Evolutionary conservation across 2,329 filamentous ascomycete species (phyloP).

Genomic region (Sarocladium kiliense): DNA sequence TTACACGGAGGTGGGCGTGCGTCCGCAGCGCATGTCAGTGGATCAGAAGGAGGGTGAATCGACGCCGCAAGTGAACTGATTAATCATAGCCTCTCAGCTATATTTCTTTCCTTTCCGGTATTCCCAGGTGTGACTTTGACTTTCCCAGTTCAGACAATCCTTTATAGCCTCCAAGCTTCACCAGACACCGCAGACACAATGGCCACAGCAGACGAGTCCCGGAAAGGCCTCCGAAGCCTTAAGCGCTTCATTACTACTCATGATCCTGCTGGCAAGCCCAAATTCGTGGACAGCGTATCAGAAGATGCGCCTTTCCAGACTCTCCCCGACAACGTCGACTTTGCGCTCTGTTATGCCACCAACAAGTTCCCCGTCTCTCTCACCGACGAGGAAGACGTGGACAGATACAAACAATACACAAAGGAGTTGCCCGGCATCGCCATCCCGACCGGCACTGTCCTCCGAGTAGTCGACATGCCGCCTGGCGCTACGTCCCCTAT

Average conservation of each 20-base stretch:
- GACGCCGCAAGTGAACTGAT: no score
- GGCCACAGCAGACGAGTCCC: background rate
- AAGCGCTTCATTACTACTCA: slow-evolving; percentile 1
- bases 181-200: background rate
- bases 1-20: background rate
- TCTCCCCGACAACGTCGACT: slow-evolving; percentile 31
- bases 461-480: slow-evolving; percentile 43
- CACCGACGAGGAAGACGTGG: background rate
- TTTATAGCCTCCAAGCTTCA: no score
- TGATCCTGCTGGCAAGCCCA: background rate
- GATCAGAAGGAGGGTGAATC: no score
- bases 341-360: slow-evolving; percentile 29
- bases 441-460: slow-evolving; percentile 33
- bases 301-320: background rate
- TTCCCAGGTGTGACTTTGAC: no score
- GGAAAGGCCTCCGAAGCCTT: background rate
- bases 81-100: no score
- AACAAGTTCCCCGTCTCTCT: slow-evolving; percentile 7
- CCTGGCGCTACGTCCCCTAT: slow-evolving; percentile 22
- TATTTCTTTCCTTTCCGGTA: no score
- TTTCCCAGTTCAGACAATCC: no score
- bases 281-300: background rate
- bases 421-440: slow-evolving; percentile 21
- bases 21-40: no score
- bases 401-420: background rate